Conservation (phyloP, 1,284 basidiomycete species). For the Ganoderma multipileum region DNA sequence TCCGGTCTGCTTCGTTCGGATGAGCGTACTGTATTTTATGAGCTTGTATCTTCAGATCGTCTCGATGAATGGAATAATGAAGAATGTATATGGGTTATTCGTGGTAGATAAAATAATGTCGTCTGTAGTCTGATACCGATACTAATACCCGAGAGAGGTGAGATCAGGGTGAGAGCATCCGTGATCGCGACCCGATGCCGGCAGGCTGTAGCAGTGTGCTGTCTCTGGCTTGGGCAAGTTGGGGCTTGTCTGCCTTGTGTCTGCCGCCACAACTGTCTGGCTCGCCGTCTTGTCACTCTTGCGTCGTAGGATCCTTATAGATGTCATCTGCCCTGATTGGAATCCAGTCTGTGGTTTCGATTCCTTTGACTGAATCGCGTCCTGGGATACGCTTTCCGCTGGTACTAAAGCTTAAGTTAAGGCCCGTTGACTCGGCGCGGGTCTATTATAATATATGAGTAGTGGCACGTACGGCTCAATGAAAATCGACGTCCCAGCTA, state of each 20-base stretch:
- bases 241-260: background rate
- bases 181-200: background rate
- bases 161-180: too few species aligned
- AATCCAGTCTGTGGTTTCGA: too few species aligned
- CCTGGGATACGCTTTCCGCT: too few species aligned
- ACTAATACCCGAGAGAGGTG: too few species aligned
- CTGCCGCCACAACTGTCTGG: background rate
- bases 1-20: conserved; percentile 33
- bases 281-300: background rate
- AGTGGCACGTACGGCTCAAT: background rate
- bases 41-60: conserved; percentile 32
- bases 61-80: conserved; percentile 32
- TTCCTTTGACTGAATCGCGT: too few species aligned
- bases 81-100: conserved; percentile 19
- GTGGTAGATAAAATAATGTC: background rate
- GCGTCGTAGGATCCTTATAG: background rate
- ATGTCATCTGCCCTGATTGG: background rate
- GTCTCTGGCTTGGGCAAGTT: too few species aligned
- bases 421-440: too few species aligned
- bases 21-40: conserved; percentile 37
- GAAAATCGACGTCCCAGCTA: background rate
- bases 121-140: background rate
- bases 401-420: too few species aligned
- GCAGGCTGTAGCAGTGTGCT: too few species aligned
- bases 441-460: too few species aligned